Evolutionary conservation across 495 filamentous ascomycete genomes (phyloP), one percentile per base, ranked within the genome.

Genomic region (Neurospora sp.): DNA sequence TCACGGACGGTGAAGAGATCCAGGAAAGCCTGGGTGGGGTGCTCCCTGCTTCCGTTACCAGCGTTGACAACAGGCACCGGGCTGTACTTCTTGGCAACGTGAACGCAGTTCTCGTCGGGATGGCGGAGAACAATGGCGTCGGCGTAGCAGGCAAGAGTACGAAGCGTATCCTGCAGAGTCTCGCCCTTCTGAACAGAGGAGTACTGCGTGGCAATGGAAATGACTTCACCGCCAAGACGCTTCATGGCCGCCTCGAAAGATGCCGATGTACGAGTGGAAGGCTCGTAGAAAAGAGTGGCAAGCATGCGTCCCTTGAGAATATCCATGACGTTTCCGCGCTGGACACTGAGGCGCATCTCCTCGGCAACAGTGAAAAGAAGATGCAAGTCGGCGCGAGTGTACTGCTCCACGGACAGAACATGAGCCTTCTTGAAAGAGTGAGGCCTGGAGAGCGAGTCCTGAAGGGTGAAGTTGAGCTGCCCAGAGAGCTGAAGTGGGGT

Each of bases 201-300:
- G 77, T 91, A 88, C 39, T 90, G 86, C 3, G 93, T 93, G 7
- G 90, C 85, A 77, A 98, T 91, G 73, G 89, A 84, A 69, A 98
- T 86, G 38, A 90, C 93, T 35, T 91, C 86, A 37, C 96, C 96
- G 53, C 96, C 96, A 9, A 99, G 90, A 16, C 96, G 91, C 85
- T 98, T 94, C 96, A 99, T 99, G 46, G 96, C 96, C 39, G 94
- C 90, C 77, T 99, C 96, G 77, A 99, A 99, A 35, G 96, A 99
- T 65, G 93, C 90, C 18, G 95, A 98, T 12, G 96, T 99, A 40
- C 96, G 89, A 7, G 96, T 99, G 1, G 94, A 98, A 4, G 96
- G 95, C 85, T 99, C 96, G 83, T 92, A 99, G 89, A 99, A 99
- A 83, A 98, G 89, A 2, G 92, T 94, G 84, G 89, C 91, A 37